phyloP scores from a whole-genome alignment of 2,329 filamentous ascomycete species.

The Nemania abortiva region DNA sequence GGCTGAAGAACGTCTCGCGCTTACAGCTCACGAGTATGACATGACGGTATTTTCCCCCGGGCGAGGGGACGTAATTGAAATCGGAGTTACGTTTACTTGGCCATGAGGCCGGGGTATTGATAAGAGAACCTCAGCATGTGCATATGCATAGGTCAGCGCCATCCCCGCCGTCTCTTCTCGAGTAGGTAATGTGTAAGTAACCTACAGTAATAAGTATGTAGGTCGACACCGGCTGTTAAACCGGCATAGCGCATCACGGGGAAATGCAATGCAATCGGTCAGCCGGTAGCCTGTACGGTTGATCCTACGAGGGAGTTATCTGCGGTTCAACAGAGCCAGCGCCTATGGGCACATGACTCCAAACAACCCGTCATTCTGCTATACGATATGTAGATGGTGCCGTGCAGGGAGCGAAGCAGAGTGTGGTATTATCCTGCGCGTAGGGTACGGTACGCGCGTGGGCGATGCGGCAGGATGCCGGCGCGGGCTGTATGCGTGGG shows the following conservation, averaged over 20 bases:
- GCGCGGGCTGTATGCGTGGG: slow-evolving; percentile 15
- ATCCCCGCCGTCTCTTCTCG: background rate
- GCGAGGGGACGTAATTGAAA: background rate
- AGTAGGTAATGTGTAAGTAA: background rate
- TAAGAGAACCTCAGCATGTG: background rate
- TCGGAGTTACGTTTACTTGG: slow-evolving; percentile 3
- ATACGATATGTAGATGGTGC: background rate
- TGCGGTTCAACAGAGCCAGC: slow-evolving; percentile 7
- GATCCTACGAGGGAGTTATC: slow-evolving; percentile 31
- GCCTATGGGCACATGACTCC: slow-evolving; percentile 22
- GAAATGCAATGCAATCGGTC: slow-evolving; percentile 4
- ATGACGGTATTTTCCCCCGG: background rate
- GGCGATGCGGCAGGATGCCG: slow-evolving; percentile 12
- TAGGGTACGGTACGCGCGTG: background rate
- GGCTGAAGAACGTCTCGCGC: background rate
- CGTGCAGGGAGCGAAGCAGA: slow-evolving; percentile 16
- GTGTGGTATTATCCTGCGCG: slow-evolving; percentile 15
- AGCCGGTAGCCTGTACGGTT: slow-evolving; percentile 27
- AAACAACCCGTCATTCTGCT: background rate
- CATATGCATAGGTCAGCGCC: background rate
- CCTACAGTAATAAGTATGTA: too few species aligned
- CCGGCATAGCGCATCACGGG: background rate
- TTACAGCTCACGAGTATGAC: slow-evolving; percentile 4
- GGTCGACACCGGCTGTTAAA: background rate
- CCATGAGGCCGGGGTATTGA: background rate